Conservation (phyloP, 2,329 filamentous ascomycete species). For the Kalmusia sp. region DNA sequence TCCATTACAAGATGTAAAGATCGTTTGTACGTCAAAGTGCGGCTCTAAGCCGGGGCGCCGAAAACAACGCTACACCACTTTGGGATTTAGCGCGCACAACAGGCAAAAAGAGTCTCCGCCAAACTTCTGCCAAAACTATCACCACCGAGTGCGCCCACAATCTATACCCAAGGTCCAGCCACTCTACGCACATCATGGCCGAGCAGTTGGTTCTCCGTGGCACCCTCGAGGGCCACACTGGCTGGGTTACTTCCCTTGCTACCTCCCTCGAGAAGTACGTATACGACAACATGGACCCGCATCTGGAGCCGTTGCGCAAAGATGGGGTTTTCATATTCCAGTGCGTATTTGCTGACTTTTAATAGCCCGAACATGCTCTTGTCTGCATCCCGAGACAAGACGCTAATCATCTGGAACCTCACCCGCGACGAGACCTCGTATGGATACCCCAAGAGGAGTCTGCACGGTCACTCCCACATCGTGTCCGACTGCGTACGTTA, state of each 20-base stretch:
- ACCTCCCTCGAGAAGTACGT: constrained; percentile 96
- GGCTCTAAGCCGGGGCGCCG: too few species aligned
- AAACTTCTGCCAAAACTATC: constrained; percentile 29
- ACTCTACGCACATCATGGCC: constrained; percentile 68
- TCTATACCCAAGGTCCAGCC: constrained; percentile 43
- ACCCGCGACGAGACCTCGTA: constrained; percentile 98
- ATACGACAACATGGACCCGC: constrained; percentile 7
- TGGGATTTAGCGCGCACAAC: too few species aligned
- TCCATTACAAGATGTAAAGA: too few species aligned
- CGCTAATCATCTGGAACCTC: constrained; percentile 99
- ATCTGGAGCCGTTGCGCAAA: constrained; percentile 12
- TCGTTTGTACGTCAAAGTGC: too few species aligned
- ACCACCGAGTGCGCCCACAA: constrained; percentile 37
- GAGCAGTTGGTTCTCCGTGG: constrained; percentile 96
- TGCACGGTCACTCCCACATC: constrained; percentile 99
- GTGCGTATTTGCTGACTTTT: not conserved
- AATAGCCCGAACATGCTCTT: constrained; percentile 98
- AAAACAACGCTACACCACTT: too few species aligned
- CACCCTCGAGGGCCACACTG: constrained; percentile 98
- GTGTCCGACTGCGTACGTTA: constrained; percentile 98
- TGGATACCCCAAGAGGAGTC: constrained; percentile 98
- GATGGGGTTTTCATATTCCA: not conserved
- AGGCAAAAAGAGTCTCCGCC: constrained; percentile 7
- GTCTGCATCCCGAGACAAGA: constrained; percentile 97
- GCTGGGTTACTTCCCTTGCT: constrained; percentile 98